Evolutionary conservation across 352 stramenopile species (phyloP), one percentile per base, ranked within the genome.

Genomic region (Plasmopara muralis): DNA sequence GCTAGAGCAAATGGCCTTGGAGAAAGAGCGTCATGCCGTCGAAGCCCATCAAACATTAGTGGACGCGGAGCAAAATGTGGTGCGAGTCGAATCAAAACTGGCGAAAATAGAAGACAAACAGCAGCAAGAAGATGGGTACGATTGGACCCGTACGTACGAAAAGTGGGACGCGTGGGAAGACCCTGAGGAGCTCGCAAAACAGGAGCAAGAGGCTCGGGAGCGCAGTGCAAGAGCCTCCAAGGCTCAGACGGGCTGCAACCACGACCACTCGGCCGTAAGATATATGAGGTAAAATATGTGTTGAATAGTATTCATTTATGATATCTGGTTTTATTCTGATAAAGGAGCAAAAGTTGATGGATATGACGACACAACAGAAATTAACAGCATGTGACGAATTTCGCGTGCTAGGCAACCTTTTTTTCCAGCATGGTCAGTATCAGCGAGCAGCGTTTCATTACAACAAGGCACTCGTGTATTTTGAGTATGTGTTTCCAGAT

Each of bases 401-500:
- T 47, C 71, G 78, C 7, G 53, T 65, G 5, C 55, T 93, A 5
- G 83, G 83, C 2, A 90, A 89, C 47, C 53, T 64, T 20, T 90
- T 93, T 59, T 91, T 87, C 53, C 58, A 62, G 35, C 80, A 93
- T 39, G 83, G 80, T 2, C 80, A 93, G 68, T 90, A 80, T 53
- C 78, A 90, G 50, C 76, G 80, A 57, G 83, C 83, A 0, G 76
- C 77, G 10, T 91, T 79, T 47, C 72, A 91, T 47, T 93, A 89
- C 57, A 81, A 93, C 63, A 79, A 78, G 46, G 80, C 83, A 35
- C 68, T 93, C 16, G 71, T 91, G 41, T 89, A 90, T 51, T 93
- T 93, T 61, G 83, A 93, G 65, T 93, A 93, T 55, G 65, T 93
- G 13, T 93, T 93, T 45, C 66, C 74, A 2, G 83, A 93, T 37